Percentiles rank a stretch among this genome's conserved stretches.
Conservation (phyloP, 345 rosid genomes). For the Durio zibethinus region DNA sequence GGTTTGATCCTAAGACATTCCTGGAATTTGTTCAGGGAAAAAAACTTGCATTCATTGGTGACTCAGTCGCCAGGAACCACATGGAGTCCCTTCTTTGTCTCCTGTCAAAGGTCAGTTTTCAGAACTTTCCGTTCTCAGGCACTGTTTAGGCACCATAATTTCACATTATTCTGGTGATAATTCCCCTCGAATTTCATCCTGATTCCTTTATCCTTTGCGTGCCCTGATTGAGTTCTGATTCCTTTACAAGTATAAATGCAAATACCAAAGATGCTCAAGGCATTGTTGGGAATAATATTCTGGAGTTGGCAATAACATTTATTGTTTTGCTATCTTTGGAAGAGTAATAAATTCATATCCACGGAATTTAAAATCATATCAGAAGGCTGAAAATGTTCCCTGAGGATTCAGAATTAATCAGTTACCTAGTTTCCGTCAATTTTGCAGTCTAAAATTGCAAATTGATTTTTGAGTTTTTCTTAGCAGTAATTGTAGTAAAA, state of each 20-base stretch:
- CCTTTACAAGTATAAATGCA: neutral
- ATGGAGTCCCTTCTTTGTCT: slow-evolving; percentile 85
- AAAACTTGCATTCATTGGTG: slow-evolving; percentile 77
- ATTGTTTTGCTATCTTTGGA: slow-evolving; percentile 1
- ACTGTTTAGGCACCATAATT: neutral
- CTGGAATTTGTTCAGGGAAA: slow-evolving; percentile 56
- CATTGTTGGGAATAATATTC: neutral
- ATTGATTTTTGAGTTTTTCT: neutral
- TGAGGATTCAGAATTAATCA: neutral
- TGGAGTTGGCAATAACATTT: neutral
- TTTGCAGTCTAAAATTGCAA: neutral
- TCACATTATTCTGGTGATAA: neutral
- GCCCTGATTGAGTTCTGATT: neutral
- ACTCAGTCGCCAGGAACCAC: slow-evolving; percentile 86
- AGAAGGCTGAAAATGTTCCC: neutral
- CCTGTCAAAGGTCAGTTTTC: slow-evolving; percentile 52
- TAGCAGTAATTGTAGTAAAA: neutral
- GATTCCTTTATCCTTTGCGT: slow-evolving; percentile 4
- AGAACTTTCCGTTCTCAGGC: neutral
- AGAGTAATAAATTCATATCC: neutral
- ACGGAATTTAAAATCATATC: neutral
- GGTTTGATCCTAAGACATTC: slow-evolving; percentile 56
- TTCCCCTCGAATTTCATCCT: neutral
- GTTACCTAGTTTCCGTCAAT: neutral
- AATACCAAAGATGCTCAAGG: neutral